phyloP scores from a whole-genome alignment of 371 early-diverging fungal genomes.

The Conidiobolus incongruus region DNA sequence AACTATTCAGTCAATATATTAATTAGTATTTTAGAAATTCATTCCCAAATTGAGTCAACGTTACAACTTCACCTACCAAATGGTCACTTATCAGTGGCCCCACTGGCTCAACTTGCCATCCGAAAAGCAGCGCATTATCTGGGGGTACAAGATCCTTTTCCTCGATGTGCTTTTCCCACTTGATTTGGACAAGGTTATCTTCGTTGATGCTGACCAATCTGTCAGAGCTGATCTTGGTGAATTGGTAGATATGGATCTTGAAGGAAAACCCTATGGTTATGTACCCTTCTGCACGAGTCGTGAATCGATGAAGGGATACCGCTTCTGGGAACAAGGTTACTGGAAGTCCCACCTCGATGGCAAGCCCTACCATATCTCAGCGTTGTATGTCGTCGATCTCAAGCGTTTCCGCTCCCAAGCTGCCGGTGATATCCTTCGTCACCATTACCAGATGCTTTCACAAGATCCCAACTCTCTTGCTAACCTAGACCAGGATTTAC shows the following conservation, averaged over 20 bases:
- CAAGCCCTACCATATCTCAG: slow-evolving; percentile 87
- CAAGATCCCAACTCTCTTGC: slow-evolving; percentile 75
- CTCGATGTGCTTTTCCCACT: slow-evolving; percentile 91
- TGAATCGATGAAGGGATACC: slow-evolving; percentile 82
- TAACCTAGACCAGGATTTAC: slow-evolving; percentile 91
- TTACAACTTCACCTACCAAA: slow-evolving; percentile 71
- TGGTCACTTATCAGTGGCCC: slow-evolving; percentile 95
- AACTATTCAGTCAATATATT: background rate
- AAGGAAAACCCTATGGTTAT: slow-evolving; percentile 86
- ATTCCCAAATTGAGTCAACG: slow-evolving; percentile 67
- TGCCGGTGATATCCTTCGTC: slow-evolving; percentile 81
- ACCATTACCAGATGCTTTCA: slow-evolving; percentile 76
- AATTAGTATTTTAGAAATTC: slow-evolving; percentile 30
- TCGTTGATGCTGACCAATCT: slow-evolving; percentile 92
- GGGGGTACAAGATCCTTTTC: slow-evolving; percentile 96
- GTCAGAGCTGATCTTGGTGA: slow-evolving; percentile 84
- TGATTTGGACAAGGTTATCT: slow-evolving; percentile 80
- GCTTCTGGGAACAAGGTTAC: slow-evolving; percentile 93
- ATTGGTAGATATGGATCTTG: slow-evolving; percentile 68
- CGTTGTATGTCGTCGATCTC: slow-evolving; percentile 84
- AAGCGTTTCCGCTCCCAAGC: slow-evolving; percentile 72
- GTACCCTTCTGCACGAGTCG: slow-evolving; percentile 86
- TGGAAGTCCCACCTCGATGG: slow-evolving; percentile 72
- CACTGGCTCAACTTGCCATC: slow-evolving; percentile 77
- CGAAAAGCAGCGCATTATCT: slow-evolving; percentile 89